phyloP scores from a whole-genome alignment of 805 yeast genomes.

The Kuraishia borneana region DNA sequence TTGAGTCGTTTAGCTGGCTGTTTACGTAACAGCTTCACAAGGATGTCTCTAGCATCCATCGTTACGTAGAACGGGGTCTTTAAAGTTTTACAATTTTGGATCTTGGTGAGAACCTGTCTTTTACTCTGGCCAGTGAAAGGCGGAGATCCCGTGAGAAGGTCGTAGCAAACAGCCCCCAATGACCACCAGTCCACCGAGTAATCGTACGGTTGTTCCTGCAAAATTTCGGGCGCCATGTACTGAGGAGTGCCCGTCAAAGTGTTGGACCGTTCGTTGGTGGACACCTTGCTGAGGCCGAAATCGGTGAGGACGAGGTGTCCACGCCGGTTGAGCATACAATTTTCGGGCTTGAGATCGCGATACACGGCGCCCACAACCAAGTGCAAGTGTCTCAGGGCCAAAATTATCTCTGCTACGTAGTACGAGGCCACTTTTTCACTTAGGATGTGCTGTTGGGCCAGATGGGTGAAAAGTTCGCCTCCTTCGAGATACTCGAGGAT shows the following conservation, averaged over 20 bases:
- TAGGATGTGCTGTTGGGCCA: conserved; percentile 33
- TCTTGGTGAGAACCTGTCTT: conserved; percentile 65
- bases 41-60: conserved; percentile 68
- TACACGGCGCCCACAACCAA: conserved; percentile 65
- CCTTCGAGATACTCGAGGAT: conserved; percentile 79
- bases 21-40: conserved; percentile 54
- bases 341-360: conserved; percentile 84
- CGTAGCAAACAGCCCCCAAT: conserved; percentile 70
- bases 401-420: conserved; percentile 71
- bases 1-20: conserved; percentile 58
- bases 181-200: conserved; percentile 90
- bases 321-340: conserved; percentile 62
- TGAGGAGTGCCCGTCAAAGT: conserved; percentile 71
- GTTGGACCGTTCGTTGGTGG: conserved; percentile 35
- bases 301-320: conserved; percentile 82
- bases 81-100: conserved; percentile 46
- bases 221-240: conserved; percentile 85
- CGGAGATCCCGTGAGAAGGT: conserved; percentile 76
- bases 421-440: conserved; percentile 62
- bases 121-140: conserved; percentile 82
- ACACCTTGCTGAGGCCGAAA: conserved; percentile 62
- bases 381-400: conserved; percentile 70
- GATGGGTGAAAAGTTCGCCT: conserved; percentile 69
- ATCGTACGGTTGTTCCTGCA: conserved; percentile 68
- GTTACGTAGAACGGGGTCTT: conserved; percentile 68